Evolutionary conservation across 2,329 filamentous ascomycete genomes (phyloP), one percentile per base, ranked within the genome.

Genomic region (Xylariaceae sp.): DNA sequence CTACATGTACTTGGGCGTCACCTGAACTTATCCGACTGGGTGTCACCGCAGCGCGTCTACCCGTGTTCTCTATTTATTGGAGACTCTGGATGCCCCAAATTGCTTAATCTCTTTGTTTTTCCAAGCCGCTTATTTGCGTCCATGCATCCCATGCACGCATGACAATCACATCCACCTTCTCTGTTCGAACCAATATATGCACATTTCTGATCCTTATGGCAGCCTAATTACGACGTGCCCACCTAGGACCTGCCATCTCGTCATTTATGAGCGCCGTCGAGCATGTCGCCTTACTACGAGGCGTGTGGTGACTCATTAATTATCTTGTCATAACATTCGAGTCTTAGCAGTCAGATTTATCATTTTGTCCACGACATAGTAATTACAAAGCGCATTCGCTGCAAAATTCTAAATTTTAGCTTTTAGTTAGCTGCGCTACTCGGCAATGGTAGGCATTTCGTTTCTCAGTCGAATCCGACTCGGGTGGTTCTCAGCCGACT

Each of bases 401-500:
- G 10, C 13, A 15, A 8, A 6, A 29, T 36, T 41, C 37, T 15
- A 24, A 6, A 24, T 10, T 16, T 0, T 3, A n/a, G n/a, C 11
- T 33, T 26, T 24, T 27, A 3, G 30, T 11, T 9, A 36, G 16
- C 24, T 10, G 5, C 40, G 21, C 30, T 6, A 15, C 11, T 16
- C n/a, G 29, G 13, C 8, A 16, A 53, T 53, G 50, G 44, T 24
- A 8, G 26, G 26, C 29, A 4, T 37, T 48, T 9, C 18, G 2
- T 36, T 36, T 20, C 24, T 47, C n/a, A 29, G 30, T 11, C 43
- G 33, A 26, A n/a, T 27, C 27, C 18, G n/a, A 16, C 10, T 6
- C 33, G 40, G 40, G 7, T 46, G 46, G 33, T 40, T 50, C 18
- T 35, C 27, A 15, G 2, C 26, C 16, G 52, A 46, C 13, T 55